Evolutionary conservation across 2,329 filamentous ascomycete species (phyloP).

Genomic region (Mariannaea sp.): DNA sequence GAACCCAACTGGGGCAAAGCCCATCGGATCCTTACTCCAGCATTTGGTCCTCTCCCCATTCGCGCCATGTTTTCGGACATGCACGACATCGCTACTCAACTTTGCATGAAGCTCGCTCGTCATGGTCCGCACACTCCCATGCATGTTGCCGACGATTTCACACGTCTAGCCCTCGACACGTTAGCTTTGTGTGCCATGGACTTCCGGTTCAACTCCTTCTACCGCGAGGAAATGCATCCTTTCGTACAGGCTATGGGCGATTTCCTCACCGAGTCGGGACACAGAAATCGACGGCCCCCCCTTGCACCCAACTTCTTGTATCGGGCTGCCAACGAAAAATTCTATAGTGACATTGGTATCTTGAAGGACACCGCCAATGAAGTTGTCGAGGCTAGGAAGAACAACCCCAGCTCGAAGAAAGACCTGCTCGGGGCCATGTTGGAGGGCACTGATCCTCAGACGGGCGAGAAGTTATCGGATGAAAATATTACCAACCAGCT

Average conservation of each 20-base stretch:
- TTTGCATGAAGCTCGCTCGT: slow-evolving; percentile 71
- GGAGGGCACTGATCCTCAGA: slow-evolving; percentile 67
- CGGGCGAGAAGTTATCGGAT: slow-evolving; percentile 67
- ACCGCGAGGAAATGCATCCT: slow-evolving; percentile 69
- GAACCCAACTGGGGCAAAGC: slow-evolving; percentile 70
- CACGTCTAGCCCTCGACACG: slow-evolving; percentile 73
- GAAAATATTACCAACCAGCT: slow-evolving; percentile 70
- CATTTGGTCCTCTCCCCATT: slow-evolving; percentile 72
- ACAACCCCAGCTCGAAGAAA: slow-evolving; percentile 60
- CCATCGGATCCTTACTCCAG: slow-evolving; percentile 67
- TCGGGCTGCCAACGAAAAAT: slow-evolving; percentile 54
- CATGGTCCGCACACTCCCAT: slow-evolving; percentile 63
- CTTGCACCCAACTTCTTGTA: slow-evolving; percentile 55
- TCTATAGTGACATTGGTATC: slow-evolving; percentile 57
- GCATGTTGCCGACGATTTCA: slow-evolving; percentile 68
- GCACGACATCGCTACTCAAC: slow-evolving; percentile 69
- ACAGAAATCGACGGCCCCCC: slow-evolving; percentile 52
- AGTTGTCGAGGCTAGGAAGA: slow-evolving; percentile 63
- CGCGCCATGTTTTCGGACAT: slow-evolving; percentile 71
- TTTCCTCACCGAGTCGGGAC: slow-evolving; percentile 63
- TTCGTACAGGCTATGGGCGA: slow-evolving; percentile 71
- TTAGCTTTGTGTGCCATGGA: slow-evolving; percentile 74
- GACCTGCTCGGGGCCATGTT: slow-evolving; percentile 75
- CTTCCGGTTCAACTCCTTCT: slow-evolving; percentile 77
- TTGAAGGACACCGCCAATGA: slow-evolving; percentile 61